Evolutionary conservation across 2,329 filamentous ascomycete genomes (phyloP).

Genomic region (Aspergillus texensis): DNA sequence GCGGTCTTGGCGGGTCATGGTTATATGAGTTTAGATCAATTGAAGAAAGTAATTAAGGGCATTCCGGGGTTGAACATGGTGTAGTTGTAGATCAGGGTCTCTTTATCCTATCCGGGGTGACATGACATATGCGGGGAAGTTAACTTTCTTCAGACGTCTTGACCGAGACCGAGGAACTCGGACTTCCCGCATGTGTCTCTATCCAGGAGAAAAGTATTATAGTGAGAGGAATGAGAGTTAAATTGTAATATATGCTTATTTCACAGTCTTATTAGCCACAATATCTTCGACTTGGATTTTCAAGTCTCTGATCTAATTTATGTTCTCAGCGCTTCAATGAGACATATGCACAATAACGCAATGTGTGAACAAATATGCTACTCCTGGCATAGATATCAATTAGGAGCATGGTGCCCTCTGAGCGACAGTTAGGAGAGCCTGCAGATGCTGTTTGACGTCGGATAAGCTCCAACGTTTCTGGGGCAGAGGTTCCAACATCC

Average conservation of each 20-base stretch:
- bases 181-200: not conserved
- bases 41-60: not conserved
- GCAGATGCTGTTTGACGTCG: constrained; percentile 38
- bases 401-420: constrained; percentile 9
- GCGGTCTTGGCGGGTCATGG: not conserved
- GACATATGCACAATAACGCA: not conserved
- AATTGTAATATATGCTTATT: not conserved
- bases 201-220: no score
- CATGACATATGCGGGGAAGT: constrained; percentile 7
- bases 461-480: constrained; percentile 41
- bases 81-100: not conserved
- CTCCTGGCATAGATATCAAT: not conserved
- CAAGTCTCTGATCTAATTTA: not conserved
- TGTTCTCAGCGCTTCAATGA: not conserved
- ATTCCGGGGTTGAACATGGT: not conserved
- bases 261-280: not conserved
- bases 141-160: not conserved
- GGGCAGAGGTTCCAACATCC: constrained; percentile 45
- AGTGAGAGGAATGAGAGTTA: no score
- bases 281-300: not conserved
- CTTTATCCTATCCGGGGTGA: constrained; percentile 7
- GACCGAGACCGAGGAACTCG: constrained; percentile 12
- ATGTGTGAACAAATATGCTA: not conserved
- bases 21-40: not conserved
- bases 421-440: constrained; percentile 28